Base-by-base conservation (phyloP, 2,329 filamentous ascomycete species). In the Diaporthe humulicola region DNA sequence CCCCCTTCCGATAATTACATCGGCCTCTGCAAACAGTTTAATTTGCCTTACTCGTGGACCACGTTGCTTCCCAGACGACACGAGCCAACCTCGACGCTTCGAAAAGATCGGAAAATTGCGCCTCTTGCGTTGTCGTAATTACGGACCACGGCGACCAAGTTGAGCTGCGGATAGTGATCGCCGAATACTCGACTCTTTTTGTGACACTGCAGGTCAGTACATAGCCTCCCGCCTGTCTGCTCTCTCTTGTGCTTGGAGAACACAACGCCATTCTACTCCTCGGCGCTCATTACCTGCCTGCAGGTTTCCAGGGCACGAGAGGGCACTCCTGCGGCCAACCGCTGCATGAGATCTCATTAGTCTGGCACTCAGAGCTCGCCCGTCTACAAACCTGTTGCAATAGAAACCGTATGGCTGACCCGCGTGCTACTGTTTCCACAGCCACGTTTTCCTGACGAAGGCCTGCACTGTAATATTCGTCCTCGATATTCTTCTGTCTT, bases 191-290 rank as follows among this genome's bases (percentile, higher is more conserved):
- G 33, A 61, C 22, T 28, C 36, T 40, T 42, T 28, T 54, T 64
- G 67, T 60, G 38, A 33, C 70, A 74, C 67, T 48, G 70, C 60
- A 74, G 74, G 74, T 76, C 72, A 76, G 74, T 76, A 58, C 69
- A 56, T 45, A 74, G 54, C 71, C 64, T 74, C 57, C 58, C 60
- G 25, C 19, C 40, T 45, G n/a, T 58, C 58, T 42, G 1, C 58
- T 58, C 40, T 75, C 60, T 48, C 54, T 69, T 74, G 48, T 74
- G 36, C 52, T 54, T 19, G 36, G 57, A 71, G 45, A n/a, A 54
- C 57, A 64, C 70, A 71, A 71, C 33, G 30, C 45, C 33, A 64
- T 72, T 72, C 45, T 48, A 33, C 40, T 72, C 38, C 54, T 71
- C 70, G 70, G 61, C 42, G 38, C 48, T 30, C 58, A 54, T 54